These are phyloP conservation scores for Oryza coarctata DNA, from an alignment of 176 grass and related monocot species.

Conservation along the genomic window DNA sequence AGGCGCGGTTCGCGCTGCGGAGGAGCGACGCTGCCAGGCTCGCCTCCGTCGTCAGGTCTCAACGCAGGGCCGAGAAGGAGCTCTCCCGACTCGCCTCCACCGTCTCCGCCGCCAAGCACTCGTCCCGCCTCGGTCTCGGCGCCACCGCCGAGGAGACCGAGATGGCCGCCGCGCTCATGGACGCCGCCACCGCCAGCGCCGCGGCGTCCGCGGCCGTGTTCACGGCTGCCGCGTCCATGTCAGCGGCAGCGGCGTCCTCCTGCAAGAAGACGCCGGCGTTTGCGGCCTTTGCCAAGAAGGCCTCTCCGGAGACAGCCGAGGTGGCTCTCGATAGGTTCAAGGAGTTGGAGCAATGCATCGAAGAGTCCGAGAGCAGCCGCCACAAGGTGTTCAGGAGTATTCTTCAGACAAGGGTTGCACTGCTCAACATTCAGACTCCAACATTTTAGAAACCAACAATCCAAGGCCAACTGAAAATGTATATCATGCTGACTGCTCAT, in stretches of 20 bases:
- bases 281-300: slow-evolving; percentile 12
- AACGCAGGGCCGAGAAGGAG: slow-evolving; percentile 38
- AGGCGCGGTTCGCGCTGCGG: slow-evolving; percentile 17
- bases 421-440: slow-evolving; percentile 64
- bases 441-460: slow-evolving; percentile 18
- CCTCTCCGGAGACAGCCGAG: neutral
- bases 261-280: slow-evolving; percentile 12
- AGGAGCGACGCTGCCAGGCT: slow-evolving; percentile 26
- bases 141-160: slow-evolving; percentile 29
- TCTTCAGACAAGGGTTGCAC: slow-evolving; percentile 39
- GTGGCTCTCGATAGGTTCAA: slow-evolving; percentile 20
- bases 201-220: slow-evolving; percentile 38
- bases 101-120: neutral
- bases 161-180: slow-evolving; percentile 24
- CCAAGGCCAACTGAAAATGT: neutral
- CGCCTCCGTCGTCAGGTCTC: slow-evolving; percentile 15
- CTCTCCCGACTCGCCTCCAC: slow-evolving; percentile 19
- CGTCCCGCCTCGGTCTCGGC: neutral
- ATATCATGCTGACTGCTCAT: neutral
- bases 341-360: slow-evolving; percentile 28
- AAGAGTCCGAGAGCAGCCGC: slow-evolving; percentile 36
- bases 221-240: neutral
- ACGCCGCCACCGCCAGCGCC: slow-evolving; percentile 14
- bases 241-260: neutral
- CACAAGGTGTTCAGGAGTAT: slow-evolving; percentile 47